phyloP scores from a whole-genome alignment of 2,329 filamentous ascomycete genomes.

The Ophiostoma novo-ulmi region DNA sequence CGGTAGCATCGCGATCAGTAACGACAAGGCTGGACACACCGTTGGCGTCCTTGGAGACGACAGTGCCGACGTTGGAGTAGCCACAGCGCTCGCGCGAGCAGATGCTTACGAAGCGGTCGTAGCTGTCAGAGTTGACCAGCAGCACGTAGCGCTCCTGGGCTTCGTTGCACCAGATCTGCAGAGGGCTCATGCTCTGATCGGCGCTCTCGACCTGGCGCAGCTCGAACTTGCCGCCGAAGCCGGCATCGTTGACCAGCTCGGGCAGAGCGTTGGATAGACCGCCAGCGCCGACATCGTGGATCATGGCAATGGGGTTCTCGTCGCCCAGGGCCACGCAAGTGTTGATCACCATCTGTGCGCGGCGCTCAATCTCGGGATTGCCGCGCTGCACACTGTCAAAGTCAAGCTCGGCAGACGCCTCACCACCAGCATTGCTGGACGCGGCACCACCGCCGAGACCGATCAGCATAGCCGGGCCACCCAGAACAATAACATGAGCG shows the following conservation, averaged over 20 bases:
- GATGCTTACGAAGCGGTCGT: constrained; percentile 69
- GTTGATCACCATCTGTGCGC: constrained; percentile 98
- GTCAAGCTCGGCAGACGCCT: constrained; percentile 86
- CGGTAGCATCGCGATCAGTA: constrained; percentile 70
- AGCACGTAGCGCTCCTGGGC: constrained; percentile 95
- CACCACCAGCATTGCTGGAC: constrained; percentile 81
- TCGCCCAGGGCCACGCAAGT: constrained; percentile 79
- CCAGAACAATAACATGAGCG: constrained; percentile 87
- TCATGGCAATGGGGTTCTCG: constrained; percentile 88
- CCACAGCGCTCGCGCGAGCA: constrained; percentile 81
- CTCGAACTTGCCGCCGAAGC: constrained; percentile 85
- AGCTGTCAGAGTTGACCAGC: constrained; percentile 71
- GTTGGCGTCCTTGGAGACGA: constrained; percentile 55
- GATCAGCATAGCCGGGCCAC: constrained; percentile 95
- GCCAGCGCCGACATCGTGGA: constrained; percentile 95
- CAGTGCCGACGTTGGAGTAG: constrained; percentile 84
- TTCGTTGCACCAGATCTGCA: constrained; percentile 97
- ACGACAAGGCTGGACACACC: constrained; percentile 71
- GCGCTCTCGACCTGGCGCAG: constrained; percentile 89
- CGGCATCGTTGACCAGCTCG: constrained; percentile 86
- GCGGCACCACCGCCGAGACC: constrained; percentile 93
- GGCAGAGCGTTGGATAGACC: constrained; percentile 72
- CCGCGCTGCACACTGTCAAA: constrained; percentile 96
- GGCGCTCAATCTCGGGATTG: constrained; percentile 91
- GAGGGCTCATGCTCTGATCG: constrained; percentile 85